Evolutionary conservation across 805 yeast genomes (phyloP), one percentile per base, ranked within the genome.

Genomic region (Candida coquimbonensis): DNA sequence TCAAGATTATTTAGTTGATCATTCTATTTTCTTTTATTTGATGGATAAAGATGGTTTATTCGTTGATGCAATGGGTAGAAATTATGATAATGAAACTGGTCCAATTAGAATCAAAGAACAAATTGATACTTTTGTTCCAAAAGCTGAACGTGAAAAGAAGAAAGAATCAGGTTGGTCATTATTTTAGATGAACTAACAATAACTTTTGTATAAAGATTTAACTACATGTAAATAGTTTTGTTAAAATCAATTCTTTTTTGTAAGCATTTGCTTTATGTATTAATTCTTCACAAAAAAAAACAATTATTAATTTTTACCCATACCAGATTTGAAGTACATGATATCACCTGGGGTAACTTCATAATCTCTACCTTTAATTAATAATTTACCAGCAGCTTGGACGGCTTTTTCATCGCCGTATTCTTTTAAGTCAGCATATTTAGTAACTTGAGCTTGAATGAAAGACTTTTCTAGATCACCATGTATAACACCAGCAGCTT

Each of bases 1-100:
- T 17, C 96, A 93, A 66, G 96, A 93, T 57, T 93, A 93, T 62
- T 73, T 93, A 50, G 99, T 93, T 31, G 99, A 93, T 62, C 99
- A 93, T 66, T 91, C 98, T 4, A 89, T 93, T 48, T 93, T 93
- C 78, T 91, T 91, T 68, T 93, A 93, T 61, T 70, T 93, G 57
- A 91, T 93, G 97, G 98, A 93, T 63, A 90, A 96, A n/a, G 96
- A 93, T 62, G 99, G 98, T 40, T 80, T 87, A 60, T 93, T 88
- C 60, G 85, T 91, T 41, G 96, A 91, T 63, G 98, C 93, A 7
- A 72, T 91, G 54, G 99, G 99, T 45, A 81, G 96, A 64, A 91
- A 91, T 59, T 87, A 82, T 54, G 87, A 82, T 47, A 90, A 89
- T 25, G 74, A 72, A 19, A 81, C 82, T 50, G 96, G 95, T 26